Evolutionary conservation across 441 rosid genomes (phyloP).

Genomic region (Gossypium aridum): DNA sequence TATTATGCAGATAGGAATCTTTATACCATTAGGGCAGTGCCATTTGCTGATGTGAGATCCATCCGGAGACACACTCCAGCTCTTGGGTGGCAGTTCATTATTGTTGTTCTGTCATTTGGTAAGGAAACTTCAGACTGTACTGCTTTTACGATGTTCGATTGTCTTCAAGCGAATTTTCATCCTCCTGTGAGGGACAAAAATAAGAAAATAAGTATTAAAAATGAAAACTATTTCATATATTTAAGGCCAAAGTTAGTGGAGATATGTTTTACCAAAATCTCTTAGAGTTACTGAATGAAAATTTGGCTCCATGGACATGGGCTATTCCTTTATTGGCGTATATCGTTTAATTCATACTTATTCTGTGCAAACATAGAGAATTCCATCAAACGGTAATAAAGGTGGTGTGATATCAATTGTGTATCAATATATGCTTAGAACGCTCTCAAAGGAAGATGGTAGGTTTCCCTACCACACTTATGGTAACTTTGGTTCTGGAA

Average conservation of each 20-base stretch:
- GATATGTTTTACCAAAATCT: not conserved
- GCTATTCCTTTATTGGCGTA: not conserved
- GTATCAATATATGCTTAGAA: not conserved
- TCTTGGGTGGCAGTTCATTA: conserved; percentile 93
- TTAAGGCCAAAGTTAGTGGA: not conserved
- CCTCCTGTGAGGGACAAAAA: not conserved
- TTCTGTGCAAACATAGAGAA: not conserved
- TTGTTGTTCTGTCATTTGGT: conserved; percentile 90
- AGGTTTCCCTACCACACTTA: not conserved
- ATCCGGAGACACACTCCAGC: conserved; percentile 83
- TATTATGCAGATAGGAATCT: conserved; percentile 68
- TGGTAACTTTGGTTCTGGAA: not conserved
- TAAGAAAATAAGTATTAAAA: not conserved
- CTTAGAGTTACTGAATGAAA: not conserved
- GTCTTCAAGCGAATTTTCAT: not conserved
- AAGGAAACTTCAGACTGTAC: conserved; percentile 9
- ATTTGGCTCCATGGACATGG: not conserved
- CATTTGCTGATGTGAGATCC: conserved; percentile 74
- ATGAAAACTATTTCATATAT: not conserved
- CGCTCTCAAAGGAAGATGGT: not conserved
- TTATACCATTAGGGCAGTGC: conserved; percentile 78
- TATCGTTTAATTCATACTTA: not conserved
- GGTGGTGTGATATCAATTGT: not conserved
- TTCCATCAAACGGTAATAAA: not conserved
- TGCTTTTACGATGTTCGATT: not conserved